Evolutionary conservation across 2,329 filamentous ascomycete genomes (phyloP), one percentile per base, ranked within the genome.

Genomic region (Chaetomiaceae sp.): DNA sequence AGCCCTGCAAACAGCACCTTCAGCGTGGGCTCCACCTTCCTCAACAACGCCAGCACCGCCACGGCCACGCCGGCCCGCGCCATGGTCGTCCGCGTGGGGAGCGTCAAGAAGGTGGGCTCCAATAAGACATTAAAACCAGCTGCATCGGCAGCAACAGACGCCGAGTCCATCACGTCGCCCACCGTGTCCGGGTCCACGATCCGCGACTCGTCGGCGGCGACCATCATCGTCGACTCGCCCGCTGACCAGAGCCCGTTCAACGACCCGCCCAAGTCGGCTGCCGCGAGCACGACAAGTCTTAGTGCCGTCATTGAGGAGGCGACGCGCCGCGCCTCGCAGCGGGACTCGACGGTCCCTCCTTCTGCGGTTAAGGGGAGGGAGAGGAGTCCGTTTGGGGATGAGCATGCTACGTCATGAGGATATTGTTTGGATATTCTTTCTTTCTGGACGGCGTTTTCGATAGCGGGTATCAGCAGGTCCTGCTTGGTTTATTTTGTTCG

Each of bases 11-110:
- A 71, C 51, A 80, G 77, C 68, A 78, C 80, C 33, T 87, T 87
- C 65, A 86, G 82, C 63, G 81, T 87, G 52, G 83, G 84, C 17
- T 84, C 83, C 19, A 85, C 84, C 1, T 86, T 86, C 68, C 72
- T 87, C 60, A 87, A 83, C 71, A 84, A 78, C 57, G 81, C 81
- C 59, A 83, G 74, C 62, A 73, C 78, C 34, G 73, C 77, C 33
- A 84, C 81, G 2, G 80, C 79, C 14, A 79, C 75, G 22, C 76
- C 79, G 20, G 77, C 78, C 23, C 77, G 77, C 46, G 80, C 82
- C 20, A 80, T 84, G 63, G 75, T 85, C 33, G 77, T 85, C 44
- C 80, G 80, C 55, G 80, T 85, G 19, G 77, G 76, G 38, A 78
- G 71, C 53, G 71, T 71, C 11, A 81, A 78, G 68, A 79, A 75